These are phyloP conservation scores for Pharnaceum exiguum DNA, from an alignment of 148 eudicot genomes.

Conservation along the genomic window DNA sequence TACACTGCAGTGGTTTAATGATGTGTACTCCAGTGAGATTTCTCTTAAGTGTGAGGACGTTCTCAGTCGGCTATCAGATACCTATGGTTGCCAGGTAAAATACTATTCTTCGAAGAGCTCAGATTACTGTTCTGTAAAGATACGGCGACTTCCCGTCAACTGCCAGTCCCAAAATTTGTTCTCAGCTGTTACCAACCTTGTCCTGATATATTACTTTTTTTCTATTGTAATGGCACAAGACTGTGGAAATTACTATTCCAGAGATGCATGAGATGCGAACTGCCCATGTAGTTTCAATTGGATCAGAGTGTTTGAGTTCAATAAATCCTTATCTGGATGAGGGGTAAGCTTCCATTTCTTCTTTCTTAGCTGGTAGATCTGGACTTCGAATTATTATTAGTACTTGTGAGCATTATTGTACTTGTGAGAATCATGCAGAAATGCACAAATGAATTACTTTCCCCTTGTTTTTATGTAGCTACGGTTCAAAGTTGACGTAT, in stretches of 20 bases:
- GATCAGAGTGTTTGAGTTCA: constrained; percentile 63
- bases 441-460: neutral
- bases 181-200: neutral
- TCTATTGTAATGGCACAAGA: constrained; percentile 35
- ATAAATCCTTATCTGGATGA: constrained; percentile 71
- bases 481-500: constrained; percentile 47
- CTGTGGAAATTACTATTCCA: constrained; percentile 73
- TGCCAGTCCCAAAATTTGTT: neutral
- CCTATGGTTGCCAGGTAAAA: constrained; percentile 69
- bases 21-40: constrained; percentile 81
- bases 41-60: constrained; percentile 73
- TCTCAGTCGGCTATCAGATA: constrained; percentile 60
- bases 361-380: neutral
- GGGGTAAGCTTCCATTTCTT: constrained; percentile 43
- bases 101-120: neutral
- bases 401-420: neutral
- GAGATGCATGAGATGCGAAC: constrained; percentile 82
- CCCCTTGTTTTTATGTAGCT: constrained; percentile 33
- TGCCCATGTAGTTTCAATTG: constrained; percentile 89
- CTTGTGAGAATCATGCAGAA: neutral
- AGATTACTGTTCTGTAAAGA: neutral
- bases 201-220: constrained; percentile 5
- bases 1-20: constrained; percentile 91
- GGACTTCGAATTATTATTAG: neutral
- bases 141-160: neutral